phyloP scores from a whole-genome alignment of 805 yeast species.

The Candida arabinofermentans region DNA sequence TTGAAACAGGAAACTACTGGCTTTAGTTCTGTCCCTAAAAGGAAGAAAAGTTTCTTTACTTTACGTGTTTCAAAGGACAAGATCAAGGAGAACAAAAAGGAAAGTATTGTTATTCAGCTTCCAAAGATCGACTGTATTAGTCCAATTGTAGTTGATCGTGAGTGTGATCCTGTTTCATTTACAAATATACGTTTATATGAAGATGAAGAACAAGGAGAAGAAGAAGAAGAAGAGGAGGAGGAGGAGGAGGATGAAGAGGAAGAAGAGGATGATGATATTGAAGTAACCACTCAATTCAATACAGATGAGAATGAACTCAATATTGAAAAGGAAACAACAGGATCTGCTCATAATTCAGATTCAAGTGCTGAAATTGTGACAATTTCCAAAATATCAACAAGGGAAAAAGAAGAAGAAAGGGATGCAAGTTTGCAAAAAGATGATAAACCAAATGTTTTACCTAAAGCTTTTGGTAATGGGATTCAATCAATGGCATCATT shows the following conservation, averaged over 20 bases:
- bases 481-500: slow-evolving; percentile 28
- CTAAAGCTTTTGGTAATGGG: neutral
- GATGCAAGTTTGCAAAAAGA: neutral
- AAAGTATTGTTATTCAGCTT: no score
- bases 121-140: slow-evolving; percentile 15
- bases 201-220: neutral
- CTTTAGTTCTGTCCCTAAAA: no score
- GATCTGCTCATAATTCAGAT: slow-evolving; percentile 6
- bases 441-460: neutral
- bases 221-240: no score
- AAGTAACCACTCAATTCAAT: neutral
- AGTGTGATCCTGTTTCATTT: no score
- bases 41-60: neutral
- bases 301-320: neutral
- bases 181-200: no score
- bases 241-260: no score
- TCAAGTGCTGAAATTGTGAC: slow-evolving; percentile 19
- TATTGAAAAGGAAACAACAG: neutral
- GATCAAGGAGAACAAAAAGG: neutral
- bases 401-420: neutral
- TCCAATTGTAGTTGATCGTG: no score
- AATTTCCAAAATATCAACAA: slow-evolving; percentile 3
- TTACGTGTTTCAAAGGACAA: neutral
- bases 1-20: no score
- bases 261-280: neutral